Evolutionary conservation across 192 early-diverging fungal species (phyloP).

Genomic region (Rhizophagus prolifer): DNA sequence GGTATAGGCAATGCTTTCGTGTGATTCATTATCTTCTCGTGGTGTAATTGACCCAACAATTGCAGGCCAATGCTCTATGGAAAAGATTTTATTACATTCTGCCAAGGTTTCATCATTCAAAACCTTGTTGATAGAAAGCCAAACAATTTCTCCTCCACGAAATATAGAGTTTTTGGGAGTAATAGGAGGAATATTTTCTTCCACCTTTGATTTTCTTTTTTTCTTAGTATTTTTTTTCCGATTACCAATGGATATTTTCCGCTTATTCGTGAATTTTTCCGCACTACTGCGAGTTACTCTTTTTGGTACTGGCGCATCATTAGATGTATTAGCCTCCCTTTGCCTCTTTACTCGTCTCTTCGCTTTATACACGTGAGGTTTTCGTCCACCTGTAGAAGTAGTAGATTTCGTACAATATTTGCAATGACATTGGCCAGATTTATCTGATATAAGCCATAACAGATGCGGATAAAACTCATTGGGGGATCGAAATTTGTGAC

Average conservation of each 20-base stretch:
- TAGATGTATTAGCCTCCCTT: background rate
- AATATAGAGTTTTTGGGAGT: background rate
- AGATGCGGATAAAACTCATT: slow-evolving; percentile 1
- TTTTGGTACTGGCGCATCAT: background rate
- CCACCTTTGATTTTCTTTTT: background rate
- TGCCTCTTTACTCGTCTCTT: background rate
- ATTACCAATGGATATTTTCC: background rate
- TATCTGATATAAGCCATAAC: slow-evolving; percentile 5
- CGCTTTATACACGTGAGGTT: background rate
- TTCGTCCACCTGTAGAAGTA: background rate
- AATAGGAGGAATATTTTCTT: background rate
- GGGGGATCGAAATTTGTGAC: background rate
- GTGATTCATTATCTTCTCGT: background rate
- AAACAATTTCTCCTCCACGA: background rate
- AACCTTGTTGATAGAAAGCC: background rate
- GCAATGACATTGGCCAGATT: background rate
- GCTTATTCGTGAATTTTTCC: background rate
- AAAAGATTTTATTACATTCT: background rate
- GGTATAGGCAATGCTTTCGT: background rate
- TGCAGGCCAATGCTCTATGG: background rate
- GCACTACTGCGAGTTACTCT: background rate
- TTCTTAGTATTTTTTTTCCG: background rate
- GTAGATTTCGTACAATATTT: background rate
- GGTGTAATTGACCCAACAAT: background rate
- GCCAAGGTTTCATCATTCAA: background rate